Evolutionary conservation across 2,329 filamentous ascomycete genomes (phyloP).

Genomic region (Aplosporella prunicola): DNA sequence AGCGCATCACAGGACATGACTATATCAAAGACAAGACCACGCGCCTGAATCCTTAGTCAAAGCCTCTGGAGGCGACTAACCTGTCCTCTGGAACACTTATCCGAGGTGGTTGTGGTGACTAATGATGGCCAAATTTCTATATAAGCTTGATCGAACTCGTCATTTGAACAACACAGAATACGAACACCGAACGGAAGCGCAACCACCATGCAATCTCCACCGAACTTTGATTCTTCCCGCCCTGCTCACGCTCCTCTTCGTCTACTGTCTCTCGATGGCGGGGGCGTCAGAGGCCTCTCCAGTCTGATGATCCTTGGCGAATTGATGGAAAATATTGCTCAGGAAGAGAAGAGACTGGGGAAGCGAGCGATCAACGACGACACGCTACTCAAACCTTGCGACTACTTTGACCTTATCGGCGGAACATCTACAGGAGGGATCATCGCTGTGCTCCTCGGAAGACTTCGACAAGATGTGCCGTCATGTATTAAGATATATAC

Average conservation of each 20-base stretch:
- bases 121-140: too few relatives aligned
- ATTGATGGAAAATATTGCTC: conserved; percentile 30
- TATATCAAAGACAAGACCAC: too few relatives aligned
- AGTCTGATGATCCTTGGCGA: conserved; percentile 30
- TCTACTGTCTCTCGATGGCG: conserved; percentile 28
- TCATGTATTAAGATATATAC: conserved; percentile 30
- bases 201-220: too few relatives aligned
- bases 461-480: conserved; percentile 27
- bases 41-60: too few relatives aligned
- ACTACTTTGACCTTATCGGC: conserved; percentile 33
- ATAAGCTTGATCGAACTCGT: neutral
- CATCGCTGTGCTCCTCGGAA: conserved; percentile 31
- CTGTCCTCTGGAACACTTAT: too few relatives aligned
- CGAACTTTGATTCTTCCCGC: too few relatives aligned
- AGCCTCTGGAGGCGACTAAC: too few relatives aligned
- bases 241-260: conserved; percentile 26
- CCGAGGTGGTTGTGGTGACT: too few relatives aligned
- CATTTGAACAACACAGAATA: neutral
- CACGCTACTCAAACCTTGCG: conserved; percentile 26
- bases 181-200: neutral
- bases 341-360: conserved; percentile 29
- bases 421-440: conserved; percentile 33
- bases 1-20: too few relatives aligned
- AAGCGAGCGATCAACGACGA: conserved; percentile 20
- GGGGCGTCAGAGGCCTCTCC: conserved; percentile 30